A percentile compares a stretch with the other conserved stretches of the same genome.
phyloP scores from a whole-genome alignment of 371 early-diverging fungal species.

The Apophysomyces elegans region DNA sequence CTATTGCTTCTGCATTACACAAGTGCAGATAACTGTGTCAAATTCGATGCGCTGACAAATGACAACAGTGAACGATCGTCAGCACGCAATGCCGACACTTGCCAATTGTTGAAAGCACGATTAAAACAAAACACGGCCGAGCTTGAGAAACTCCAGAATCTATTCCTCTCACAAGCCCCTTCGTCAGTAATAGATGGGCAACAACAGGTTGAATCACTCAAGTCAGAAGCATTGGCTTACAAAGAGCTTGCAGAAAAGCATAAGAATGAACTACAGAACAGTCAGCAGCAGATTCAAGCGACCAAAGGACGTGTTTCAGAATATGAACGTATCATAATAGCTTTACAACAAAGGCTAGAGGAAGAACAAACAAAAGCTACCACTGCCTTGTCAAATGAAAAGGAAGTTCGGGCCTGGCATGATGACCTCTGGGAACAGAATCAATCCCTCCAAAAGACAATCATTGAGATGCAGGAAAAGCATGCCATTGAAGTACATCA shows the following conservation, averaged over 20 bases:
- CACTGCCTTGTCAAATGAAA: conserved; percentile 48
- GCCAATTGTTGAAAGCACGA: background rate
- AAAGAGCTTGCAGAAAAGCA: background rate
- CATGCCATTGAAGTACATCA: background rate
- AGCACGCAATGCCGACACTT: background rate
- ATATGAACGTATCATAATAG: background rate
- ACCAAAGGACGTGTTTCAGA: background rate
- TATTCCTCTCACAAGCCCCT: background rate
- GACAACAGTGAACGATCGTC: background rate
- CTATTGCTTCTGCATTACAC: background rate
- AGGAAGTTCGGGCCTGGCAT: conserved; percentile 31
- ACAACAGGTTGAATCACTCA: conserved; percentile 3
- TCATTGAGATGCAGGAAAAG: background rate
- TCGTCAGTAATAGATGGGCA: background rate
- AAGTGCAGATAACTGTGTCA: conserved; percentile 1
- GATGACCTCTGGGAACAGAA: background rate
- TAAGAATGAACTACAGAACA: background rate
- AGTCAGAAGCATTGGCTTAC: background rate
- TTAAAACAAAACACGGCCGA: background rate
- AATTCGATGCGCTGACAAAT: background rate
- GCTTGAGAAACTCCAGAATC: background rate
- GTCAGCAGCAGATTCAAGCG: background rate
- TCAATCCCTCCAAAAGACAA: background rate
- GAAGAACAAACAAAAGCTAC: background rate
- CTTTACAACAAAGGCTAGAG: background rate